A percentile compares a stretch with the other conserved stretches of the same genome.
phyloP scores from a whole-genome alignment of 176 grass and related monocot species.

The Saccharum officinarum region DNA sequence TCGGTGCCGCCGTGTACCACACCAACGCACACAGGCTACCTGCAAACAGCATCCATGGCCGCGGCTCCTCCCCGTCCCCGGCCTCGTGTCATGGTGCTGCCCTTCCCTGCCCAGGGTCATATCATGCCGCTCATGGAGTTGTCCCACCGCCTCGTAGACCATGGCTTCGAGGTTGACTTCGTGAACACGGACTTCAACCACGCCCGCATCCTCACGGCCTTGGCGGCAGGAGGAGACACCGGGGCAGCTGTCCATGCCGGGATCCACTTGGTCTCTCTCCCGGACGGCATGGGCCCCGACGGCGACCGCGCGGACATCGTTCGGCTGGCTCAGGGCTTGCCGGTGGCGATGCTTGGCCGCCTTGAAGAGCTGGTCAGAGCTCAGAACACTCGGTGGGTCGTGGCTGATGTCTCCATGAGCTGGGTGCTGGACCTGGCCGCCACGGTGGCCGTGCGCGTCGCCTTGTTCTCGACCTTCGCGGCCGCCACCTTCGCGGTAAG shows the following conservation, averaged over 20 bases:
- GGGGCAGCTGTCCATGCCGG: not conserved
- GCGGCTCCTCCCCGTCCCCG: not conserved
- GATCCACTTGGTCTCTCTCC: conserved; percentile 18
- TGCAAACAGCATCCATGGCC: not conserved
- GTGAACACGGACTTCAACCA: conserved; percentile 73
- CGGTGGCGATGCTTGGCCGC: not conserved
- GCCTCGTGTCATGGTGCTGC: conserved; percentile 56
- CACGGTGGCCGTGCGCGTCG: conserved; percentile 19
- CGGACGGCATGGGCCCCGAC: conserved; percentile 8
- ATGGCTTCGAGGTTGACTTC: conserved; percentile 56
- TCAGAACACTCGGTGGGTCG: not conserved
- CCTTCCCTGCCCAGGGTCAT: conserved; percentile 66
- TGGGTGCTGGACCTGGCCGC: conserved; percentile 24
- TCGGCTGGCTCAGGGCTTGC: not conserved
- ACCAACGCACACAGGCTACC: not conserved
- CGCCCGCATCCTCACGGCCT: conserved; percentile 38
- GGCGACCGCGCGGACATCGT: conserved; percentile 3
- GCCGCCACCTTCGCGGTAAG: conserved; percentile 28
- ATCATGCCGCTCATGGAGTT: conserved; percentile 70
- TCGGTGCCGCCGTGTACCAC: no score
- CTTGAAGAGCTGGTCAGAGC: conserved; percentile 1
- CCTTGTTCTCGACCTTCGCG: conserved; percentile 39
- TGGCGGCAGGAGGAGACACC: not conserved
- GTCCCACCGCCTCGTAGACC: conserved; percentile 43
- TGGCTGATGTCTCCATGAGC: conserved; percentile 17